Evolutionary conservation across 2,329 filamentous ascomycete genomes (phyloP).

Genomic region (Fusarium haematococcum): DNA sequence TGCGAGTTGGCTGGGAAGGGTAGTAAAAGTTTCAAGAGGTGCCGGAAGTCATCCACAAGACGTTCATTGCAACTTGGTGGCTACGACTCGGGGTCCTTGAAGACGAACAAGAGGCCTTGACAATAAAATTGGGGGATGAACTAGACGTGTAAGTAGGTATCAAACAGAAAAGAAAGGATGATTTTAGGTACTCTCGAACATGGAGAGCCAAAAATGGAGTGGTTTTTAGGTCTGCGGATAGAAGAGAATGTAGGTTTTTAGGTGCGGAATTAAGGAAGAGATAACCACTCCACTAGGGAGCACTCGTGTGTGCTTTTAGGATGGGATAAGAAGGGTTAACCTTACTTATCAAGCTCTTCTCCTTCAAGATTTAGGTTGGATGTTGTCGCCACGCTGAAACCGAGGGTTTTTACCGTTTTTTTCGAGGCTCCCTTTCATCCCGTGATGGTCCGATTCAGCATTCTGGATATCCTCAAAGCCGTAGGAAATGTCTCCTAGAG

Average conservation of each 20-base stretch:
- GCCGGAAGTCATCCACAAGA: background rate
- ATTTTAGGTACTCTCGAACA: background rate
- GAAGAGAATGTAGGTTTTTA: background rate
- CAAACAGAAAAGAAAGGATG: background rate
- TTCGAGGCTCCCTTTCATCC: background rate
- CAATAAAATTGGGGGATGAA: too few species aligned
- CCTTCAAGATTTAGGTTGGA: background rate
- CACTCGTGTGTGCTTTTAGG: background rate
- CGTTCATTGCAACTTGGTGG: background rate
- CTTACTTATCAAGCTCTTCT: background rate
- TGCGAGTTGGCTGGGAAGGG: background rate
- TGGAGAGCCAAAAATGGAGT: background rate
- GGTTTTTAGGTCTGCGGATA: background rate
- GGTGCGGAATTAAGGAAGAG: background rate
- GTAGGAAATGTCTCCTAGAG: too few species aligned
- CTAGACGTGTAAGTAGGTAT: background rate
- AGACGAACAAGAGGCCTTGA: background rate
- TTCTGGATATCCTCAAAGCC: too few species aligned
- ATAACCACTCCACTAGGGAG: background rate
- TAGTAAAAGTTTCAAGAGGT: background rate
- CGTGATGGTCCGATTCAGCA: too few species aligned
- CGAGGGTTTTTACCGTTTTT: background rate
- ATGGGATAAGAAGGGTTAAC: background rate
- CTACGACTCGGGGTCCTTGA: background rate
- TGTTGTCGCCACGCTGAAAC: background rate